Evolutionary conservation across 1,284 basidiomycete genomes (phyloP).

Genomic region (Mrakiaceae sp.): DNA sequence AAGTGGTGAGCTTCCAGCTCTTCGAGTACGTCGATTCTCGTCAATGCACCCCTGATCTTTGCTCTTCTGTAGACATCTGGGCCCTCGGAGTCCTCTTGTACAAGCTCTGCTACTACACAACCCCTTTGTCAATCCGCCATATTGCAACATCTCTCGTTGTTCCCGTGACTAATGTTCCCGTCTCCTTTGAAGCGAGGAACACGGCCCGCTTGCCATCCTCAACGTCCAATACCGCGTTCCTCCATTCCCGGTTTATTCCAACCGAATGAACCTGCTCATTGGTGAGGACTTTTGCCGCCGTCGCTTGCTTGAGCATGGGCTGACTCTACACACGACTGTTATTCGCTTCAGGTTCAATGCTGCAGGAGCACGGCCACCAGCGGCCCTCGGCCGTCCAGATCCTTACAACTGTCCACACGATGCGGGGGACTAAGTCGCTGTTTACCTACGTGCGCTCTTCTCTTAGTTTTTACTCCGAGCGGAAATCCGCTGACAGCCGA

Average conservation of each 20-base stretch:
- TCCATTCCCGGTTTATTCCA: constrained; percentile 83
- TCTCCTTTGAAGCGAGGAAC: constrained; percentile 51
- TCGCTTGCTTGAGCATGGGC: not conserved
- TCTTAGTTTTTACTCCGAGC: not conserved
- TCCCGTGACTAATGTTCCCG: not conserved
- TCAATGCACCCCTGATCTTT: not conserved
- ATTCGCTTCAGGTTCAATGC: constrained; percentile 56
- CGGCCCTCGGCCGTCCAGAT: constrained; percentile 73
- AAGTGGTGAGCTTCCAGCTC: constrained; percentile 41
- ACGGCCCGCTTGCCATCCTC: constrained; percentile 88
- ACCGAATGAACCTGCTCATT: constrained; percentile 73
- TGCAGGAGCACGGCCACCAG: constrained; percentile 71
- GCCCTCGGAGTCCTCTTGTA: constrained; percentile 65
- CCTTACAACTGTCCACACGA: constrained; percentile 58
- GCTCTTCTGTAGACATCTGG: constrained; percentile 49
- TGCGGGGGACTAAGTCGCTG: constrained; percentile 70
- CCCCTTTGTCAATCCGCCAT: constrained; percentile 51
- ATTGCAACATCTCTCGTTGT: not conserved
- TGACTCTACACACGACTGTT: constrained; percentile 13
- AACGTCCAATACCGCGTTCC: constrained; percentile 94
- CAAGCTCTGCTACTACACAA: constrained; percentile 94
- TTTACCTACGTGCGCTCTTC: constrained; percentile 50
- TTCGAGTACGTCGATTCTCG: not conserved
- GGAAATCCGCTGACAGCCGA: not conserved
- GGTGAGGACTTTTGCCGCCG: constrained; percentile 39